Evolutionary conservation across 108 stramenopile species (phyloP).

Genomic region (Chaetoceros tenuissimus): DNA sequence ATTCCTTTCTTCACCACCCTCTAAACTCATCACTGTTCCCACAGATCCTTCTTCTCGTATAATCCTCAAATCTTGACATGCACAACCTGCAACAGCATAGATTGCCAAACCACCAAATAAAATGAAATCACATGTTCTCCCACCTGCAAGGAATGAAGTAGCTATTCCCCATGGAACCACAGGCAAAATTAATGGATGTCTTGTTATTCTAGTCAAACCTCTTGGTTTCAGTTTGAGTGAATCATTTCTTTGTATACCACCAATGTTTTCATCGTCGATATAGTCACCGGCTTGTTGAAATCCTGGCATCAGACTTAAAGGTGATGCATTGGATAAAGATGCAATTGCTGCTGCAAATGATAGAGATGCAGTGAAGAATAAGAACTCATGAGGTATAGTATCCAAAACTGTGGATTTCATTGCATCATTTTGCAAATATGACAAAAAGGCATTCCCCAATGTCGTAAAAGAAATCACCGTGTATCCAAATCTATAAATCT

Average conservation of each 20-base stretch:
- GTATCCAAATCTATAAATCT: slow-evolving; percentile 42
- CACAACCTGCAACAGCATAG: slow-evolving; percentile 42
- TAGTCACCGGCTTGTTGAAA: slow-evolving; percentile 10
- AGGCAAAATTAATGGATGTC: slow-evolving; percentile 51
- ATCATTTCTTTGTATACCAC: slow-evolving; percentile 25
- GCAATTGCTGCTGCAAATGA: slow-evolving; percentile 37
- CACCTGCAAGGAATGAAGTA: slow-evolving; percentile 29
- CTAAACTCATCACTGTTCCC: slow-evolving; percentile 40
- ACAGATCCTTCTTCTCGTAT: slow-evolving; percentile 49
- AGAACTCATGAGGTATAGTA: too few species aligned
- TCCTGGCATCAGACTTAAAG: slow-evolving; percentile 30
- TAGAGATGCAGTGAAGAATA: too few species aligned
- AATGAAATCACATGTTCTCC: slow-evolving; percentile 21
- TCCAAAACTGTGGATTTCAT: slow-evolving; percentile 15
- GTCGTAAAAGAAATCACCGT: slow-evolving; percentile 41
- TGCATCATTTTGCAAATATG: slow-evolving; percentile 19
- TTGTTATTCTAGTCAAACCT: slow-evolving; percentile 43
- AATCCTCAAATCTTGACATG: slow-evolving; percentile 43
- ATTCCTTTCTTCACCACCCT: slow-evolving; percentile 2
- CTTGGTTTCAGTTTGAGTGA: slow-evolving; percentile 26
- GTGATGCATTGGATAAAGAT: slow-evolving; percentile 47
- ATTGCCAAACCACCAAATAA: slow-evolving; percentile 39
- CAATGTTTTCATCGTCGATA: background rate
- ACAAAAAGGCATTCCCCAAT: slow-evolving; percentile 30
- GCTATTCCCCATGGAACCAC: slow-evolving; percentile 49